Base-by-base conservation (phyloP, 306 rosid genomes). In the Betula pendula region DNA sequence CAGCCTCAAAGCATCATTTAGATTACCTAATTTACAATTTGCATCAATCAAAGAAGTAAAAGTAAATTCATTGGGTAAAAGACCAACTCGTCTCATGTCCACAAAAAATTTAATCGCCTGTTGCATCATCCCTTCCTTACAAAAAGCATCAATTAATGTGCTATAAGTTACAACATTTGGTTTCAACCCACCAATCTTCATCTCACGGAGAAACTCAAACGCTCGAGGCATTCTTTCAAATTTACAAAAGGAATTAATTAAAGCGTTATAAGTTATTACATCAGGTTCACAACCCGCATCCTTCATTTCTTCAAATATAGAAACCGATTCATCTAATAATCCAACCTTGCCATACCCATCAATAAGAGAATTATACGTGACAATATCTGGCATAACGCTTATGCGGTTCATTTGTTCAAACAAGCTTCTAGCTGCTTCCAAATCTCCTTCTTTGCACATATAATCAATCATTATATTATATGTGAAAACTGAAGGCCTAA, bases 261-360 rank as follows among this genome's bases (percentile, higher is more conserved):
- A 73, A 68, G 93, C 82, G 76, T 90, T 94, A 79, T 84, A 94
- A 29, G 98, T 89, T 60, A 92, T 79, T 52, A 88, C 73, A 76
- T 94, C 97, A 40, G 96, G 90, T 50, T 81, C 87, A 84, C 90
- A 90, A 56, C 89, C 96, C 24, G 68, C 86, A 74, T 67, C 81
- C 75, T 90, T 90, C 97, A 90, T 88, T 80, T 92, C 92, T 79
- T 88, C 88, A 79, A 84, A 87, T 75, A 92, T 12, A 80, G 22
- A 13, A 67, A 83, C 81, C 0, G 92, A 87, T 63, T 83, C 84
- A 4, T 84, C 77, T 67, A 92, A 73, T 8, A 74, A 81, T 27
- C 97, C 97, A 68, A 35, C 77, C 89, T 94, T 94, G 47, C 98
- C 98, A 80, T 88, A 84, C 73, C 98, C 98, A 84, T 92, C 91